Percentiles rank a stretch among this genome's conserved stretches.
phyloP scores from a whole-genome alignment of 2,329 filamentous ascomycete genomes.

The Metarhizium brunneum region DNA sequence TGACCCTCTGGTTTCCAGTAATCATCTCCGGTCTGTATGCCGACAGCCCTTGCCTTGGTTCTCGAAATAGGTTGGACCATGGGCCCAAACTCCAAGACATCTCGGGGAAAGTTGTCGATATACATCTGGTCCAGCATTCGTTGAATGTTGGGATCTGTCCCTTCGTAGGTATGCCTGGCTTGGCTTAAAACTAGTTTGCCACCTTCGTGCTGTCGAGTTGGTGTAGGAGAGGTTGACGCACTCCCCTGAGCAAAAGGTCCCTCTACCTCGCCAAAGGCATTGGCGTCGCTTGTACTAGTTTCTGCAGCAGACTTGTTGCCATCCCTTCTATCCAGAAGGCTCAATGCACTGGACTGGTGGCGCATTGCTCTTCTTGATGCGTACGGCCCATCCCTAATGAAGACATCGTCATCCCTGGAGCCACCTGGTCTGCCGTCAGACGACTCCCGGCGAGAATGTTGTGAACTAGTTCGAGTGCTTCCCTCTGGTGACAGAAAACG shows the following conservation, averaged over 20 bases:
- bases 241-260: constrained; percentile 38
- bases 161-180: constrained; percentile 70
- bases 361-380: constrained; percentile 38
- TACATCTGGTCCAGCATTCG: constrained; percentile 80
- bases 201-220: constrained; percentile 16
- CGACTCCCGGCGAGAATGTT: constrained; percentile 27
- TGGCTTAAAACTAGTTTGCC: constrained; percentile 34
- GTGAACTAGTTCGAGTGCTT: constrained; percentile 22
- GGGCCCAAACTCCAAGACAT: constrained; percentile 66
- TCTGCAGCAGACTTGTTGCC: constrained; percentile 49
- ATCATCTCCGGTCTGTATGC: constrained; percentile 30
- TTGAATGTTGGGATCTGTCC: constrained; percentile 61
- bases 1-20: constrained; percentile 75
- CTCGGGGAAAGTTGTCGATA: constrained; percentile 57
- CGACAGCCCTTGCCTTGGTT: constrained; percentile 40
- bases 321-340: constrained; percentile 49
- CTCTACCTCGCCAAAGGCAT: constrained; percentile 51
- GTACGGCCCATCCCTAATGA: constrained; percentile 31
- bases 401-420: constrained; percentile 23
- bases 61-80: constrained; percentile 61
- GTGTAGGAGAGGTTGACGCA: constrained; percentile 12
- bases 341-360: constrained; percentile 50
- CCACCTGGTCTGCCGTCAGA: constrained; percentile 18
- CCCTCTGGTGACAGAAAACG: constrained; percentile 23
- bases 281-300: constrained; percentile 48